These are phyloP conservation scores for Chrysosporium queenslandicum DNA, from an alignment of 2,329 filamentous ascomycete species.

Conservation along the genomic window DNA sequence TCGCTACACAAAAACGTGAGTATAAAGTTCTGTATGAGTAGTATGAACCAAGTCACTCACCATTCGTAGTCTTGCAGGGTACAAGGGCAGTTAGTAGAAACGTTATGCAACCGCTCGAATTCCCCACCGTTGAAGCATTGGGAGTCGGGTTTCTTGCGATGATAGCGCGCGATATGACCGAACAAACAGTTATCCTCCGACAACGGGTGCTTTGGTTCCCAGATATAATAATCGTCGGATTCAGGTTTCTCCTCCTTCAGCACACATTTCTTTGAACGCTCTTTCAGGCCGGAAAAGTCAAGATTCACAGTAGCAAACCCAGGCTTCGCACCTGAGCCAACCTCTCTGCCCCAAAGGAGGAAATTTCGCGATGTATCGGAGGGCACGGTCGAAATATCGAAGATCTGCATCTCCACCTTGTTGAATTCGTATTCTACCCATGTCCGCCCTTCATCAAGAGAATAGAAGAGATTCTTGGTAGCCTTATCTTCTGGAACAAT, in stretches of 20 bases:
- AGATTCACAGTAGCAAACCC: slow-evolving; percentile 66
- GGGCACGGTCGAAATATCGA: slow-evolving; percentile 76
- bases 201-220: slow-evolving; percentile 75
- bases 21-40: not conserved
- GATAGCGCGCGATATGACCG: slow-evolving; percentile 78
- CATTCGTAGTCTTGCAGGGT: slow-evolving; percentile 84
- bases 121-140: slow-evolving; percentile 73
- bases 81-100: slow-evolving; percentile 68
- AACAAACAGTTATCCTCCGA: slow-evolving; percentile 77
- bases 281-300: slow-evolving; percentile 74
- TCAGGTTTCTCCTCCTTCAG: slow-evolving; percentile 52
- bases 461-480: slow-evolving; percentile 63
- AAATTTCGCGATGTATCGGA: slow-evolving; percentile 88
- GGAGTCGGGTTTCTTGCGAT: slow-evolving; percentile 72
- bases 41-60: slow-evolving; percentile 41
- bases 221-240: slow-evolving; percentile 66
- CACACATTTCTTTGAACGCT: slow-evolving; percentile 55
- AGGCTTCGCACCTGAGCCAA: slow-evolving; percentile 32
- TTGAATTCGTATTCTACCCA: slow-evolving; percentile 71
- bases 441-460: slow-evolving; percentile 65
- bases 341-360: slow-evolving; percentile 67
- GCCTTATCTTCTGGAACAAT: slow-evolving; percentile 63
- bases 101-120: slow-evolving; percentile 60
- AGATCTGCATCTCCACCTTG: slow-evolving; percentile 59
- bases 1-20: slow-evolving; percentile 47